These are phyloP conservation scores for Globisporangium paroecandrum DNA, from an alignment of 352 stramenopile genomes.

Conservation along the genomic window DNA sequence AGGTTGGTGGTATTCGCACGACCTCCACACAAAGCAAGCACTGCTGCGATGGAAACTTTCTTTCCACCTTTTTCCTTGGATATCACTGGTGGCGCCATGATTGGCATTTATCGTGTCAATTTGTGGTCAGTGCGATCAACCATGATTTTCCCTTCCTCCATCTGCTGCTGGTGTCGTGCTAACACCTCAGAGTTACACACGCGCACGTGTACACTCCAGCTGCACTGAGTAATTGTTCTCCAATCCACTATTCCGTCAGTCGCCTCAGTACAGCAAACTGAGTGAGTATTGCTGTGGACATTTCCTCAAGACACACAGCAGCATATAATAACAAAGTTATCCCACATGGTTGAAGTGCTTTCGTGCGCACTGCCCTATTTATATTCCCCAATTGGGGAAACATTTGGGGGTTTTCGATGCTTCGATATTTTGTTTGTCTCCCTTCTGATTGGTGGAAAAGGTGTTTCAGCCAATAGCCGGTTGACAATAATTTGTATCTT, in stretches of 20 bases:
- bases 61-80: not conserved
- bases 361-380: not conserved
- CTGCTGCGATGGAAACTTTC: not conserved
- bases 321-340: too few relatives aligned
- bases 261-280: not conserved
- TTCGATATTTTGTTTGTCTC: constrained; percentile 4
- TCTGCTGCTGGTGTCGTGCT: not conserved
- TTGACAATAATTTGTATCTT: not conserved
- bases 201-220: not conserved
- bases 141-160: not conserved
- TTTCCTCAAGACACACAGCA: not conserved
- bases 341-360: not conserved
- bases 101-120: not conserved
- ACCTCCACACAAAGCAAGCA: not conserved
- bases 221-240: not conserved
- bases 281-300: not conserved
- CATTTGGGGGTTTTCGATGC: constrained; percentile 1
- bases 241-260: too few relatives aligned
- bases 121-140: not conserved
- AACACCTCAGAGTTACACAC: not conserved
- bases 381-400: not conserved
- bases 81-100: not conserved
- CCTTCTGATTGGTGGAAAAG: not conserved
- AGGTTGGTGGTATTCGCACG: not conserved
- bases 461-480: not conserved